Base-by-base conservation (phyloP, 176 grass and related monocot genomes). In the Elymus sibiricus region DNA sequence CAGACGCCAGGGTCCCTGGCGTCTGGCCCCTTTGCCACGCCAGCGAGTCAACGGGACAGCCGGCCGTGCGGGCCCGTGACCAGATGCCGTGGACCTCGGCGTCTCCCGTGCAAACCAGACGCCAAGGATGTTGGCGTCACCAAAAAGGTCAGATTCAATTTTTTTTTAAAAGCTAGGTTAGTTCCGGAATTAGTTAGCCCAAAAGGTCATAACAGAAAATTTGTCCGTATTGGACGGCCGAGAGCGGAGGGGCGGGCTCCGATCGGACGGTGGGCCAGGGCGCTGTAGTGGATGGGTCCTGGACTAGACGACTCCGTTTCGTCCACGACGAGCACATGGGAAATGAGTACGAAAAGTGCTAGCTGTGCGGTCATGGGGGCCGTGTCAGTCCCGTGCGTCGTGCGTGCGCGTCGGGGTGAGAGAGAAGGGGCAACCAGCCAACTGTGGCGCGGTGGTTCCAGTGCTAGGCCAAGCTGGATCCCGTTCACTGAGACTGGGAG, bases 281-380 rank as follows among this genome's bases (percentile, higher is more conserved):
- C 42, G 26, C 37, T 11, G 28, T 29, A 4, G 21, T 5, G 14
- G 74, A 29, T 6, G 55, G 72, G 6, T 7, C 74, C 38, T 49
- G 80, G 74, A 70, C 22, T 28, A 64, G 73, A 83, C 37, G 87
- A 25, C 39, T 82, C 51, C 0, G 40, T 49, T 38, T 61, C 68
- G 77, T 58, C 68, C 82, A 89, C 87, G 68, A 14, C 26, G 24
- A 46, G 61, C 87, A 80, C 82, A 37, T 85, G 82, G 26, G 77
- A 51, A 89, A 76, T 47, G 49, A 4, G 77, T 3, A 8, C 42
- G 19, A 7, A 12, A 22, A 14, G n/a, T 4, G 34, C 64, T 59
- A 70, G 42, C 64, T 83, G 80, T 63, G 31, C 15, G 2, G 62
- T 11, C 26, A 11, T 14, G 46, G 40, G 21, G n/a, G 77, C 59